These are phyloP conservation scores for Rhodosporidiobolus odoratus DNA, from an alignment of 768 basidiomycete genomes.

Conservation along the genomic window DNA sequence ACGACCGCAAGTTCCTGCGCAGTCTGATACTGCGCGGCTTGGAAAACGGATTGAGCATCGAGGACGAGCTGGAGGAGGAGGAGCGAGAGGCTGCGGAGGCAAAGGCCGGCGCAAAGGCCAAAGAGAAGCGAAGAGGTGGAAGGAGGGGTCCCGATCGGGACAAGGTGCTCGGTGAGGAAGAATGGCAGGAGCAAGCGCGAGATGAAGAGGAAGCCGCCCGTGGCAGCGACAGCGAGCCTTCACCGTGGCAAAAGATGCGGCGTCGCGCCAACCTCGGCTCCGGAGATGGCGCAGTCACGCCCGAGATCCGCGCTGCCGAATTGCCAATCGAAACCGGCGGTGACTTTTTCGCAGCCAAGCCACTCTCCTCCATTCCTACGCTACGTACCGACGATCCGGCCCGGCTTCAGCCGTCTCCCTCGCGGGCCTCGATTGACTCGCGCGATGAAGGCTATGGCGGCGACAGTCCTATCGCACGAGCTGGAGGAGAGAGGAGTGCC, in stretches of 20 bases:
- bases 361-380: background rate
- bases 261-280: background rate
- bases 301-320: constrained; percentile 14
- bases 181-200: background rate
- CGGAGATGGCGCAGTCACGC: constrained; percentile 27
- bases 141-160: background rate
- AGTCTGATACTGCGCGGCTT: constrained; percentile 32
- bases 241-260: background rate
- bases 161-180: background rate
- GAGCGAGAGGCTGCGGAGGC: too few relatives aligned
- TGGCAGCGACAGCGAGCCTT: background rate
- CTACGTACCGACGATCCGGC: background rate
- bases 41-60: constrained; percentile 38
- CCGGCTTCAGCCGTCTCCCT: background rate
- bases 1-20: constrained; percentile 34
- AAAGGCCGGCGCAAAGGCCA: too few relatives aligned
- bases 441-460: constrained; percentile 21
- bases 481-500: background rate
- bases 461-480: too few relatives aligned
- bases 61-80: constrained; percentile 14
- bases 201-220: constrained; percentile 3
- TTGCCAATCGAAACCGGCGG: background rate
- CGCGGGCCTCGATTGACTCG: constrained; percentile 8
- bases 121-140: background rate
- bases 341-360: constrained; percentile 14